phyloP scores from a whole-genome alignment of 768 basidiomycete genomes.

The Crucibulum laeve region DNA sequence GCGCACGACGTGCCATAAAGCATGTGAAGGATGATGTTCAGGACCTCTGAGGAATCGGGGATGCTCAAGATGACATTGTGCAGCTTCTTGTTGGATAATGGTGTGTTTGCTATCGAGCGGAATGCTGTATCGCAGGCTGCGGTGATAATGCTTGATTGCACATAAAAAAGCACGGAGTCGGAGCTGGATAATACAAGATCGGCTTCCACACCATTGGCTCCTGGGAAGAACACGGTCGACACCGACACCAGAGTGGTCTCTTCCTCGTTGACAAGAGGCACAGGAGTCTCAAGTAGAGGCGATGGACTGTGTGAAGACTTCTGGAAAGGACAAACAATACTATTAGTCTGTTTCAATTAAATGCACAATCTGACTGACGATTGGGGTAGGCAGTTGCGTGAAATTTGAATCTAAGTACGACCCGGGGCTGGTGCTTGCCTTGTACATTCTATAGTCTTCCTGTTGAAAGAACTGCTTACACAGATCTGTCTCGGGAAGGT shows the following conservation, averaged over 20 bases:
- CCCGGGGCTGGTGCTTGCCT: no score
- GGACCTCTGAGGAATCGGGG: conserved; percentile 35
- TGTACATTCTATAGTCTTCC: no score
- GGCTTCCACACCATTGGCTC: conserved; percentile 8
- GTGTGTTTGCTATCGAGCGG: conserved; percentile 25
- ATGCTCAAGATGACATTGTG: conserved; percentile 34
- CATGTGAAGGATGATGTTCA: conserved; percentile 55
- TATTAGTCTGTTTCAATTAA: no score
- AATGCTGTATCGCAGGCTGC: conserved; percentile 43
- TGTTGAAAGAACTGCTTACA: no score
- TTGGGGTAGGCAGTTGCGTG: no score
- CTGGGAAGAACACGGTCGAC: conserved; percentile 20
- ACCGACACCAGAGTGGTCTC: conserved; percentile 8
- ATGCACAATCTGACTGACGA: no score
- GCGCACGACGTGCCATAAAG: conserved; percentile 46
- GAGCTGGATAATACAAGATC: conserved; percentile 40
- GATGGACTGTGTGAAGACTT: no score
- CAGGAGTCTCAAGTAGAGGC: no score
- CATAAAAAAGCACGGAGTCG: conserved; percentile 63
- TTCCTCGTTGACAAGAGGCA: no score
- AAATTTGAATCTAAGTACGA: no score
- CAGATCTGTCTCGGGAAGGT: no score
- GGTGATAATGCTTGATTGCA: conserved; percentile 40
- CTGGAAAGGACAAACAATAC: no score
- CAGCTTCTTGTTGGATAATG: conserved; percentile 5